Base-by-base conservation (phyloP, 768 basidiomycete species). In the Xerocomus potaroensis region DNA sequence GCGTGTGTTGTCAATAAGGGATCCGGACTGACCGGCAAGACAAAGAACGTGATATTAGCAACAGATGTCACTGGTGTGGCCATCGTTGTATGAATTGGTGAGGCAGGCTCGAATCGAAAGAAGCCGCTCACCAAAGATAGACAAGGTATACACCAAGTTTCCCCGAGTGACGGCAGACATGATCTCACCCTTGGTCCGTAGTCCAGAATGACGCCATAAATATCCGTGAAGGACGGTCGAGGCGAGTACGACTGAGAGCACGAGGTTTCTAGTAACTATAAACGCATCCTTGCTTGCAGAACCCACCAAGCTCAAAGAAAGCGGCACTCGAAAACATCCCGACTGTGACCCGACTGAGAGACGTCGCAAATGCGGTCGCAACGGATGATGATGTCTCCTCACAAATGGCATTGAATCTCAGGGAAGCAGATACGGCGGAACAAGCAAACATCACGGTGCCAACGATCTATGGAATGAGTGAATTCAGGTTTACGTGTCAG, bases 281-380 rank as follows among this genome's bases (percentile, higher is more conserved):
- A 3, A 43, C 14, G 14, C 4, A 8, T 30, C 8, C 3, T 8
- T 14, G n/a, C 11, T 16, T 23, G 19, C 11, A 24, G 16, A n/a
- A 35, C 51, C 27, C 14, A 52, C 52, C 41, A 18, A 54, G 41
- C 24, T 54, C 52, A 15, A 53, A 54, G 7, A 36, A 54, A 22
- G 45, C 45, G 19, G 51, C 42, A 4, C 51, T 37, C 5, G 38
- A 53, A 37, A 53, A 53, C 38, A 53, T 32, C 3, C 50, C 41
- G 1, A 53, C 36, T 3, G 44, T 46, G 31, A 42, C 43, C 4
- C 3, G 34, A 11, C 51, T 53, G 10, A 53, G 51, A n/a, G 31
- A 7, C 3, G 43, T 47, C 3, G 36, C 44, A 0, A 34, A 27
- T 27, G 41, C 32, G 1, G 31, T 53, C 5, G 29, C 34, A 2